Base-by-base conservation (phyloP, 129 eudicot species). In the Tanacetum coccineum region DNA sequence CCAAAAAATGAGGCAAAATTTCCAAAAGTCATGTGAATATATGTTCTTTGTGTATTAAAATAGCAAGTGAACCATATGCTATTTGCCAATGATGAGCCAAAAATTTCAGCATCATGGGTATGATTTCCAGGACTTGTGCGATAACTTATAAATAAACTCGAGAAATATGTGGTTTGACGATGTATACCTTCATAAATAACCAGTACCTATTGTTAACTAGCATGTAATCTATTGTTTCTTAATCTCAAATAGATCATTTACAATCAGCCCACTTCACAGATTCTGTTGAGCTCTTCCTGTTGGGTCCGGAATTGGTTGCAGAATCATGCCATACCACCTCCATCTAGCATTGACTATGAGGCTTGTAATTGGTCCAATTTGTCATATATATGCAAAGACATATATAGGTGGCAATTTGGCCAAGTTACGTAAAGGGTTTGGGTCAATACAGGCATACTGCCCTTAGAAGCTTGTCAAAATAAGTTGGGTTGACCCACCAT, bases 321-420 rank as follows among this genome's bases (percentile, higher is more conserved):
- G 81, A 74, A 79, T 88, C 89, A 47, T 88, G 87, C 98, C 96
- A 92, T 39, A 79, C 79, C 82, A 80, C 70, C 81, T 92, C 98
- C 95, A 92, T 88, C 98, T 88, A 78, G 25, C 67, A 75, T 63
- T 44, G 45, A 72, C 51, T 66, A 22, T 0, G 3, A 68, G 2
- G 66, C 13, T 19, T 32, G 25, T 51, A 79, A 59, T 54, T 52
- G 22, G 10, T 19, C 44, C 20, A 55, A 59, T 73, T 58, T 36
- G 19, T n/a, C 15, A 40, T 54, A 6, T 54, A 6, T 14, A 42
- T 42, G 52, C 28, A 40, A 68, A 21, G 6, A 39, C 10, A 11
- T 30, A 28, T 54, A 53, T 11, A 67, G 3, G 39, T 53, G 13
- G 14, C 62, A 36, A 65, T 17, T 32, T 18, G 32, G 59, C 26